A percentile compares a stretch with the other conserved stretches of the same genome.
Evolutionary conservation across 2,329 filamentous ascomycete species (phyloP).

Genomic region (Ampelomyces quisqualis): DNA sequence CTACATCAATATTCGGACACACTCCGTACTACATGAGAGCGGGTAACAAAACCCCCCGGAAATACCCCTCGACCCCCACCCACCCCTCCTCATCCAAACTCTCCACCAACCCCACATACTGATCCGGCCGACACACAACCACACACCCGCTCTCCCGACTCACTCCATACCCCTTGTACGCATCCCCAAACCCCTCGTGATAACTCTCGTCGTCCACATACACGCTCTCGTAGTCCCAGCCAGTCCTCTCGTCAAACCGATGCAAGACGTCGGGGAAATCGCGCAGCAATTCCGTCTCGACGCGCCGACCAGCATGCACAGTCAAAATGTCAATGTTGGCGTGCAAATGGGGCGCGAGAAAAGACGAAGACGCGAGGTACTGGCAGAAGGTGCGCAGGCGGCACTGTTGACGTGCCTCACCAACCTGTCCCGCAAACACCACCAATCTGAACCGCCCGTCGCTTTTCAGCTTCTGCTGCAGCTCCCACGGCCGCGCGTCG

Average conservation of each 20-base stretch:
- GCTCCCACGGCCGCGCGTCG: slow-evolving; percentile 58
- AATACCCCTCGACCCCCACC: slow-evolving; percentile 35
- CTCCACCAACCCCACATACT: slow-evolving; percentile 59
- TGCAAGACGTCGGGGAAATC: slow-evolving; percentile 49
- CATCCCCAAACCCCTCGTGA: slow-evolving; percentile 47
- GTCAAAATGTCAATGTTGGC: slow-evolving; percentile 62
- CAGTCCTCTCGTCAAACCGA: slow-evolving; percentile 44
- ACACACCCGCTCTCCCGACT: slow-evolving; percentile 57
- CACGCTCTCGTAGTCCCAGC: slow-evolving; percentile 48
- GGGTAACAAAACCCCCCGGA: slow-evolving; percentile 33
- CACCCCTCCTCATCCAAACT: slow-evolving; percentile 37
- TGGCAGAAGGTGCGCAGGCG: slow-evolving; percentile 53
- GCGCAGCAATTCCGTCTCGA: slow-evolving; percentile 46
- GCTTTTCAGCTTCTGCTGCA: slow-evolving; percentile 58
- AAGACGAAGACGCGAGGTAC: slow-evolving; percentile 41
- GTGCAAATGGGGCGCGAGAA: slow-evolving; percentile 51
- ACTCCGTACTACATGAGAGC: too few relatives aligned
- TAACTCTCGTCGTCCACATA: slow-evolving; percentile 51
- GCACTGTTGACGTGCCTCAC: slow-evolving; percentile 45
- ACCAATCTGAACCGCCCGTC: slow-evolving; percentile 62
- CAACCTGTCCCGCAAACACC: slow-evolving; percentile 63
- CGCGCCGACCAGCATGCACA: slow-evolving; percentile 57
- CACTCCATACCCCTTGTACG: slow-evolving; percentile 61
- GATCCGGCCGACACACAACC: slow-evolving; percentile 65
- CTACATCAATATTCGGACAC: slow-evolving; percentile 2